Percentiles rank a stretch among this genome's conserved stretches.
phyloP scores from a whole-genome alignment of 2,329 filamentous ascomycete species.

The Ramularia endophylla region DNA sequence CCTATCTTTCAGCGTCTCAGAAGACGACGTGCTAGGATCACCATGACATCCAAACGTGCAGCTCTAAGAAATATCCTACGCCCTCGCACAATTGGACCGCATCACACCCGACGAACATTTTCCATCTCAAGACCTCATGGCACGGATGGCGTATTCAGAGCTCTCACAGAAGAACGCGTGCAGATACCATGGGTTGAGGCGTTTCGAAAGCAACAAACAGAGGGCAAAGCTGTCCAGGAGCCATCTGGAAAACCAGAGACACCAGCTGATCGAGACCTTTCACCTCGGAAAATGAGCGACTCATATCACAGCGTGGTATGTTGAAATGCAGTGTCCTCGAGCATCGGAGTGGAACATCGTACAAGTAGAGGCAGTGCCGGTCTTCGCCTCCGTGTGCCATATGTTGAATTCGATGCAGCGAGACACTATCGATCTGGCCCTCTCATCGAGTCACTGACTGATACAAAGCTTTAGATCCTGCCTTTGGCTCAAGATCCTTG shows the following conservation, averaged over 20 bases:
- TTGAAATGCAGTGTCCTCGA: constrained; percentile 10
- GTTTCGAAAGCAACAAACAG: constrained; percentile 46
- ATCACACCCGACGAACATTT: constrained; percentile 4
- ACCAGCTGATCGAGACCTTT: constrained; percentile 49
- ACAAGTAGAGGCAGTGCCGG: too few relatives aligned
- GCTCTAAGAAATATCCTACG: not conserved
- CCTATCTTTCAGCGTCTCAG: too few relatives aligned
- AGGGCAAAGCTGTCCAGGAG: constrained; percentile 29
- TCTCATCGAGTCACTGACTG: constrained; percentile 19
- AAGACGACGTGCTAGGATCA: too few relatives aligned
- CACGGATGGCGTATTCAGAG: constrained; percentile 57
- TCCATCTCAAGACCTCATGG: constrained; percentile 15
- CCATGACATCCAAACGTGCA: not conserved
- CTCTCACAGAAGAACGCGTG: constrained; percentile 53
- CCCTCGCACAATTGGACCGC: not conserved
- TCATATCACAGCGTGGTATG: constrained; percentile 62
- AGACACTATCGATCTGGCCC: not conserved
- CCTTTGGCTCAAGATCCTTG: constrained; percentile 68
- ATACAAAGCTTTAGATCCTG: constrained; percentile 46
- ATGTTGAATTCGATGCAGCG: too few relatives aligned
- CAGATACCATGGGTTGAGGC: constrained; percentile 66
- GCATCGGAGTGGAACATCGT: too few relatives aligned
- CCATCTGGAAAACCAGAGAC: constrained; percentile 31
- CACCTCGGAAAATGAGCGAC: constrained; percentile 64
- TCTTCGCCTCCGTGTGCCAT: too few relatives aligned